These are phyloP conservation scores for Mediolabrus comicus DNA, from an alignment of 108 stramenopile genomes.

Conservation along the genomic window DNA sequence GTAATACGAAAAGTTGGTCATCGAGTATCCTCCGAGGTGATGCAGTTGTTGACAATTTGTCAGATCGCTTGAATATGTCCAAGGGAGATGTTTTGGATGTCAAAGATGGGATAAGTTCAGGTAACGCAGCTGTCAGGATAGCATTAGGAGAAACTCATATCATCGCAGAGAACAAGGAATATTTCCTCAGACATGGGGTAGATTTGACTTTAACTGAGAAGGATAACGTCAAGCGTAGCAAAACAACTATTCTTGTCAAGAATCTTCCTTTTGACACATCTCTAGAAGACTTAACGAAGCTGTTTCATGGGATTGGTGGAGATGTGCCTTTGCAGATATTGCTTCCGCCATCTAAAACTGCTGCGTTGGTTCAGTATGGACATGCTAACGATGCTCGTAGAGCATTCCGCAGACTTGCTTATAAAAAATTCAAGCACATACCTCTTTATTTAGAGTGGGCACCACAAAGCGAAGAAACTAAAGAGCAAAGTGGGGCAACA, in stretches of 20 bases:
- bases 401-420: constrained; percentile 93
- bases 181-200: constrained; percentile 87
- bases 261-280: constrained; percentile 92
- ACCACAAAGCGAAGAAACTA: constrained; percentile 50
- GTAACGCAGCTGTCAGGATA: constrained; percentile 91
- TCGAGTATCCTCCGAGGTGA: constrained; percentile 94
- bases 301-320: constrained; percentile 83
- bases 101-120: constrained; percentile 83
- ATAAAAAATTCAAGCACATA: constrained; percentile 91
- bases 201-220: constrained; percentile 84
- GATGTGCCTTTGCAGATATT: constrained; percentile 64
- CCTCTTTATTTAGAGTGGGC: constrained; percentile 99
- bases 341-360: constrained; percentile 85
- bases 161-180: constrained; percentile 91
- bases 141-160: constrained; percentile 96
- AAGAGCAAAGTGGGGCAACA: constrained; percentile 12
- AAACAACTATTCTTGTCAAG: constrained; percentile 91
- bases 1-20: constrained; percentile 81
- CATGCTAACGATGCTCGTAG: constrained; percentile 85
- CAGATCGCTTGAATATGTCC: constrained; percentile 80
- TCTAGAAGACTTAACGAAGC: constrained; percentile 80
- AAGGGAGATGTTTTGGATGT: constrained; percentile 92
- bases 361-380: constrained; percentile 92
- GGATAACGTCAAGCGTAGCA: constrained; percentile 61
- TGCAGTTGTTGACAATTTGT: constrained; percentile 93